Conservation (phyloP, 257 asterid species). For the Anisodus acutangulus region DNA sequence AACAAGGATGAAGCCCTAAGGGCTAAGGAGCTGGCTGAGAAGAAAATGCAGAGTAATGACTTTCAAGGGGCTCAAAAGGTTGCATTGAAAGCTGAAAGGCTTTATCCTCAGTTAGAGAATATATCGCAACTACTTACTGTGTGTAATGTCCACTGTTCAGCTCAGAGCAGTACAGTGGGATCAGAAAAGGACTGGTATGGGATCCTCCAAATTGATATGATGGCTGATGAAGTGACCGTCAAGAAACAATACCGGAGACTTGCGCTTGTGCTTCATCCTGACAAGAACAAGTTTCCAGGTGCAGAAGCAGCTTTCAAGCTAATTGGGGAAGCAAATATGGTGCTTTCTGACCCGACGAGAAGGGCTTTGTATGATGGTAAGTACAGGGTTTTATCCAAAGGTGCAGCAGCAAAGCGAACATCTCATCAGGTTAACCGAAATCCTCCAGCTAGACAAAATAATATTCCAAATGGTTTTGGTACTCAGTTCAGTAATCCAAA, state of each 20-base stretch:
- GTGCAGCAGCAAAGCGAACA: conserved; percentile 49
- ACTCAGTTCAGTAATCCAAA: conserved; percentile 42
- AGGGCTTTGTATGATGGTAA: conserved; percentile 62
- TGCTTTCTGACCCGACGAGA: conserved; percentile 66
- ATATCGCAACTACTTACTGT: conserved; percentile 65
- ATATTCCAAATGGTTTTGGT: conserved; percentile 43
- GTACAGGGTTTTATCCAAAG: conserved; percentile 42
- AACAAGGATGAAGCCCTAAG: conserved; percentile 83
- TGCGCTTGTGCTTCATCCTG: conserved; percentile 86
- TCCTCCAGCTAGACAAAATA: conserved; percentile 42
- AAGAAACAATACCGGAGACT: conserved; percentile 78
- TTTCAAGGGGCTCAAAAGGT: conserved; percentile 67
- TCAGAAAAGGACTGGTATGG: conserved; percentile 80
- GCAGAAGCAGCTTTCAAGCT: conserved; percentile 93
- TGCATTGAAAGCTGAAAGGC: conserved; percentile 68
- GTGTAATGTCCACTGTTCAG: conserved; percentile 78
- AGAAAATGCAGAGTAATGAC: conserved; percentile 64
- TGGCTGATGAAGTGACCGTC: conserved; percentile 61
- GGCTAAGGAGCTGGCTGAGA: conserved; percentile 73
- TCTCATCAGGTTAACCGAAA: conserved; percentile 45
- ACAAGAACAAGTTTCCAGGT: conserved; percentile 85
- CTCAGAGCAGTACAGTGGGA: conserved; percentile 51
- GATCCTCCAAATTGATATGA: conserved; percentile 66
- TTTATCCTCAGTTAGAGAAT: conserved; percentile 74
- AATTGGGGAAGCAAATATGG: conserved; percentile 72